Base-by-base conservation (phyloP, 192 early-diverging fungal species). In the Kappamyces sp. region DNA sequence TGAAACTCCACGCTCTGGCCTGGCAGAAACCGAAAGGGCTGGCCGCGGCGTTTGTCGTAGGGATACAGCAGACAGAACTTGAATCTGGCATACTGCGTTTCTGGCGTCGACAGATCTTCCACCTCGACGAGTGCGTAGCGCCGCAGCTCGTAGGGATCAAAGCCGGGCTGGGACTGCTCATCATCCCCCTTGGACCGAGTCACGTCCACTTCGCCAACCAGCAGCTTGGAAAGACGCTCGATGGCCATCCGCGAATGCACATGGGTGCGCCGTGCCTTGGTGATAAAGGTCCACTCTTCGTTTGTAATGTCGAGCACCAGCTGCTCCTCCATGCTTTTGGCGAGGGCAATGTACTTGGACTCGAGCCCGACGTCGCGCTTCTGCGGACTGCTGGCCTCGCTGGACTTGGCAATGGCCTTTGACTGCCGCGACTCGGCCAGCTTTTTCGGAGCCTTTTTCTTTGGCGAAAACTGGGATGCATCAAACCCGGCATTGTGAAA, bases 401-500 rank as follows among this genome's bases (percentile, higher is more conserved):
- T 11, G 15, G 39, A 32, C 34, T 36, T 55, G 41, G 34, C 36
- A 14, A 34, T 33, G 35, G 12, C 35, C 31, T 3, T 9, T 8
- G 12, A 11, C 9, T 35, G 8, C 5, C 33, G 7, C 49, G 8
- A 8, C 38, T 29, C 1, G 3, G 11, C 7, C 7, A 8, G 54
- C 36, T 60, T 7, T 11, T 34, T 12, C 22, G 31, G 57, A n/a
- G 9, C 4, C 5, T 22, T 31, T 14, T 42, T 62, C 30, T 37
- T 2, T 7, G 60, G 60, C 8, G 46, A 33, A 38, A 57, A 60
- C 9, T 65, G 22, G 34, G 31, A 35, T 4, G 67, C 65, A 48
- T 66, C 65, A 65, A 66, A 66, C 5, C 65, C 65, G 1, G 65
- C 64, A 14, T 66, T 55, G 45, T 65, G 59, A 40, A 66, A 66